A percentile compares a stretch with the other conserved stretches of the same genome.
These are phyloP conservation scores for Flaveria ramosissima DNA, from an alignment of 129 eudicot species.

Conservation along the genomic window DNA sequence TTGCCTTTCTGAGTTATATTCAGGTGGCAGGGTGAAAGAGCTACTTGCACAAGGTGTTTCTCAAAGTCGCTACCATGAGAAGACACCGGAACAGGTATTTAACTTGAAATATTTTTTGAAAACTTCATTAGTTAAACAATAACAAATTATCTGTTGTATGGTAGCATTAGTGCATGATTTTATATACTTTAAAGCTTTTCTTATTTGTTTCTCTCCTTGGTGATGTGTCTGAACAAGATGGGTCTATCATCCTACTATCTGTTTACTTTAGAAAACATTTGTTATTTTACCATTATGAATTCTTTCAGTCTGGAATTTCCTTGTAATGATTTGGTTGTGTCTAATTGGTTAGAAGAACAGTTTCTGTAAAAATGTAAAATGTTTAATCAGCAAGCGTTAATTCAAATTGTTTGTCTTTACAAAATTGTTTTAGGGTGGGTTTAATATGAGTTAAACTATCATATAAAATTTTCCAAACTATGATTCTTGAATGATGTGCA, in stretches of 20 bases:
- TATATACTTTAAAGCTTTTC: neutral
- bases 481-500: neutral
- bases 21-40: slow-evolving; percentile 98
- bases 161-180: slow-evolving; percentile 3
- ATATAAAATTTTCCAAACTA: neutral
- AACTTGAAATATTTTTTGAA: neutral
- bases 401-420: neutral
- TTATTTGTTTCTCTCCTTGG: neutral
- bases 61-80: slow-evolving; percentile 91
- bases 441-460: neutral
- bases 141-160: neutral
- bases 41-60: slow-evolving; percentile 93
- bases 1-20: slow-evolving; percentile 85
- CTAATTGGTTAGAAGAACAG: neutral
- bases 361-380: neutral
- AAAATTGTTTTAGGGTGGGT: neutral
- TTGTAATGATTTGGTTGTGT: neutral
- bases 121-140: neutral
- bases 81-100: slow-evolving; percentile 90
- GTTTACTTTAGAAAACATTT: neutral
- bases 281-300: neutral
- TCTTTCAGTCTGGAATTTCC: neutral
- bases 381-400: neutral
- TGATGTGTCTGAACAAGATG: neutral
- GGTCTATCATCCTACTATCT: neutral